Evolutionary conservation across 495 filamentous ascomycete genomes (phyloP).

Genomic region (Penicillium turbatum): DNA sequence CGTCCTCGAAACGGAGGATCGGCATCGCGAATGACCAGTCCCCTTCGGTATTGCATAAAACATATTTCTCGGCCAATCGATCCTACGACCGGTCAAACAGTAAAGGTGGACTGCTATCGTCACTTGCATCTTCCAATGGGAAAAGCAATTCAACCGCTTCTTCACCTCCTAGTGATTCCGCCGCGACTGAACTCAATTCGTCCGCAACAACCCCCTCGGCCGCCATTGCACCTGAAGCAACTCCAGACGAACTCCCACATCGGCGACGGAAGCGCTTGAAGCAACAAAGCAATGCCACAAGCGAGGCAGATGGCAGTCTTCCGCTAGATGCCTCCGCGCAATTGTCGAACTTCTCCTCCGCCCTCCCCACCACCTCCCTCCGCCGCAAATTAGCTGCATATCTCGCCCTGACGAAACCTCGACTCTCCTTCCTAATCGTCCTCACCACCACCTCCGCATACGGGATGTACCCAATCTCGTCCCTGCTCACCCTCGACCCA

Average conservation of each 20-base stretch:
- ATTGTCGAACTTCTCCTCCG: constrained; percentile 67
- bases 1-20: constrained; percentile 30
- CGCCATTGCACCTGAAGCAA: constrained; percentile 22
- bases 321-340: constrained; percentile 81
- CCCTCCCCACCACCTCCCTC: constrained; percentile 63
- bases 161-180: constrained; percentile 6
- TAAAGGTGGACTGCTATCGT: constrained; percentile 30
- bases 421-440: constrained; percentile 85
- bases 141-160: constrained; percentile 11
- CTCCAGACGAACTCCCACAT: constrained; percentile 41
- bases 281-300: constrained; percentile 27
- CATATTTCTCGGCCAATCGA: constrained; percentile 42
- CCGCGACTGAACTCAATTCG: constrained; percentile 3
- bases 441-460: constrained; percentile 90
- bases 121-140: constrained; percentile 24
- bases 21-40: constrained; percentile 27
- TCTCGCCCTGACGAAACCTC: constrained; percentile 90
- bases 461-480: constrained; percentile 80
- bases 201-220: constrained; percentile 8
- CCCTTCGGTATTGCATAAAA: constrained; percentile 30
- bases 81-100: constrained; percentile 12
- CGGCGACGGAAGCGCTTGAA: constrained; percentile 50
- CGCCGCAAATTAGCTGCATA: constrained; percentile 76
- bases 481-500: constrained; percentile 49
- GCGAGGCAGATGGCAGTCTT: constrained; percentile 39